These are phyloP conservation scores for Crithidia expoeki DNA, from an alignment of 208 protist species.

Conservation along the genomic window DNA sequence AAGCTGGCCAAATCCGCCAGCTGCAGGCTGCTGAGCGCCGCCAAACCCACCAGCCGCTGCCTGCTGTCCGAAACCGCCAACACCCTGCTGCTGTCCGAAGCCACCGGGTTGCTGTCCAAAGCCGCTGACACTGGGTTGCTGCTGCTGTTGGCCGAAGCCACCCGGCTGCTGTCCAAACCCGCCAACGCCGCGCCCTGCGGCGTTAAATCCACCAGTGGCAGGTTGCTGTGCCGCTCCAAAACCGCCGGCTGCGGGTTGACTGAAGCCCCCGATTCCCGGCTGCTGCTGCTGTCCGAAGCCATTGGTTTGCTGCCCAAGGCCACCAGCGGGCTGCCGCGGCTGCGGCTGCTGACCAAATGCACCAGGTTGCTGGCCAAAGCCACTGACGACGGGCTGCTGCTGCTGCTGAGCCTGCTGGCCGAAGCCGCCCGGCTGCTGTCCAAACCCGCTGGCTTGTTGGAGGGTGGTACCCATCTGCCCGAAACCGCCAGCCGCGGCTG, in stretches of 20 bases:
- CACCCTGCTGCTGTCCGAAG: conserved; percentile 31
- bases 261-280: conserved; percentile 15
- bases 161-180: conserved; percentile 15
- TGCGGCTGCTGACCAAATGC: conserved; percentile 31
- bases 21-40: not conserved
- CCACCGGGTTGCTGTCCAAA: conserved; percentile 32
- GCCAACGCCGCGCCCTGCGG: not conserved
- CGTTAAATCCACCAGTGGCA: not conserved
- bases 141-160: conserved; percentile 23
- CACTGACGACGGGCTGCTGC: conserved; percentile 8
- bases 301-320: conserved; percentile 28
- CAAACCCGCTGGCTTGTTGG: conserved; percentile 44
- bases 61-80: conserved; percentile 15
- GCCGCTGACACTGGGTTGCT: conserved; percentile 25
- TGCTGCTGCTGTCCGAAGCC: conserved; percentile 39
- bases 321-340: conserved; percentile 24
- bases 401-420: conserved; percentile 30
- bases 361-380: conserved; percentile 19
- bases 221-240: conserved; percentile 1
- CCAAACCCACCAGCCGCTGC: conserved; percentile 4
- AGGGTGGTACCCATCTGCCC: conserved; percentile 40
- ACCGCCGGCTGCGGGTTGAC: conserved; percentile 16
- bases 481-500: conserved; percentile 32
- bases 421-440: conserved; percentile 45
- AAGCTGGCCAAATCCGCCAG: conserved; percentile 46